These are phyloP conservation scores for Taxawa tesnikishii DNA, from an alignment of 2,329 filamentous ascomycete species.

Conservation along the genomic window DNA sequence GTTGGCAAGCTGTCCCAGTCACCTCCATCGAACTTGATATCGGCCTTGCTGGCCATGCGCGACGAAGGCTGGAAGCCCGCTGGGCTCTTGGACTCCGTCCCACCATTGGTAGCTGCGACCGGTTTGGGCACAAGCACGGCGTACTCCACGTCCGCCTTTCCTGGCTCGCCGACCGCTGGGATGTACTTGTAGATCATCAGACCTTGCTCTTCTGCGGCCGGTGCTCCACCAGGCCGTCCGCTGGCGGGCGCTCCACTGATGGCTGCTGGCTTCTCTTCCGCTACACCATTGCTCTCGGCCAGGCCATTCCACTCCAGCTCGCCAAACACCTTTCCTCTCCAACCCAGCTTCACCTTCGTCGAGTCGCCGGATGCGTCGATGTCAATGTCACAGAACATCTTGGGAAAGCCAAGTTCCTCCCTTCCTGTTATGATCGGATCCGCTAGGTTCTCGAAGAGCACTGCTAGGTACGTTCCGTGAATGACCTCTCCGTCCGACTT, in stretches of 20 bases:
- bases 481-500: slow-evolving; percentile 35
- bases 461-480: slow-evolving; percentile 39
- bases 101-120: slow-evolving; percentile 19
- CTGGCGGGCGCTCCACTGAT: background rate
- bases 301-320: slow-evolving; percentile 17
- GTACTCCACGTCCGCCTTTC: slow-evolving; percentile 43
- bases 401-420: slow-evolving; percentile 49
- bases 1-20: slow-evolving; percentile 47
- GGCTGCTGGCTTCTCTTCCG: background rate
- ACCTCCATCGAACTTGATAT: slow-evolving; percentile 34
- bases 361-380: slow-evolving; percentile 8
- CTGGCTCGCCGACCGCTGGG: slow-evolving; percentile 39
- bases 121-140: slow-evolving; percentile 30
- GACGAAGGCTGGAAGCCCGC: slow-evolving; percentile 19
- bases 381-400: slow-evolving; percentile 21
- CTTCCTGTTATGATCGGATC: slow-evolving; percentile 47
- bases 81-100: slow-evolving; percentile 1
- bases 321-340: slow-evolving; percentile 23
- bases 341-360: slow-evolving; percentile 14
- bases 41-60: slow-evolving; percentile 27
- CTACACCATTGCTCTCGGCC: slow-evolving; percentile 7
- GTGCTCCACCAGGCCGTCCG: slow-evolving; percentile 5
- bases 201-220: slow-evolving; percentile 27
- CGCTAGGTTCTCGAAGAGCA: slow-evolving; percentile 44
- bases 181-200: slow-evolving; percentile 47